Evolutionary conservation across 2,329 filamentous ascomycete genomes (phyloP).

Genomic region (Celoporthe dispersa): DNA sequence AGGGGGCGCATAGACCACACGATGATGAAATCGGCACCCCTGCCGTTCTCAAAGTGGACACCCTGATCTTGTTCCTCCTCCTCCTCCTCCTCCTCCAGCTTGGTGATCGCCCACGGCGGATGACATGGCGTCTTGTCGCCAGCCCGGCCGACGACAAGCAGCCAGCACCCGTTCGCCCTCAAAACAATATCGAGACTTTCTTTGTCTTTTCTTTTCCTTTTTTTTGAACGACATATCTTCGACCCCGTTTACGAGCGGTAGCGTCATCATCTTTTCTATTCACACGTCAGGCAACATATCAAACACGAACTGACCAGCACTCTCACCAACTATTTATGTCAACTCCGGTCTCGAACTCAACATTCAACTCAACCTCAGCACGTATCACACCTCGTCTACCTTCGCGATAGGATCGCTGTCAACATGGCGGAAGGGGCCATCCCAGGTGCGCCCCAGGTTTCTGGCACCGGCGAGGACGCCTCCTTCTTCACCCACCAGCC

Average conservation of each 20-base stretch:
- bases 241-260: too few relatives aligned
- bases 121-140: background rate
- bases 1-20: background rate
- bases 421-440: slow-evolving; percentile 28
- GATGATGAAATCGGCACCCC: slow-evolving; percentile 3
- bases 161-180: background rate
- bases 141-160: background rate
- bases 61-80: background rate
- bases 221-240: background rate
- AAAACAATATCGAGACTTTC: background rate
- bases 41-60: background rate
- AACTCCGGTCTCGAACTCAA: background rate
- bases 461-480: slow-evolving; percentile 24
- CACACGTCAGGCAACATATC: background rate
- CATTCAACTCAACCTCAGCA: background rate
- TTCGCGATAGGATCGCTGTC: background rate
- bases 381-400: background rate
- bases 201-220: background rate
- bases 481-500: slow-evolving; percentile 28
- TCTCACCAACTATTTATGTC: background rate
- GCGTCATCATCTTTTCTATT: background rate
- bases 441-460: slow-evolving; percentile 26
- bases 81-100: background rate
- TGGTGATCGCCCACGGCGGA: background rate
- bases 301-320: background rate